Base-by-base conservation (phyloP, 2,329 filamentous ascomycete genomes). In the Malbranchea cinnamomea region DNA sequence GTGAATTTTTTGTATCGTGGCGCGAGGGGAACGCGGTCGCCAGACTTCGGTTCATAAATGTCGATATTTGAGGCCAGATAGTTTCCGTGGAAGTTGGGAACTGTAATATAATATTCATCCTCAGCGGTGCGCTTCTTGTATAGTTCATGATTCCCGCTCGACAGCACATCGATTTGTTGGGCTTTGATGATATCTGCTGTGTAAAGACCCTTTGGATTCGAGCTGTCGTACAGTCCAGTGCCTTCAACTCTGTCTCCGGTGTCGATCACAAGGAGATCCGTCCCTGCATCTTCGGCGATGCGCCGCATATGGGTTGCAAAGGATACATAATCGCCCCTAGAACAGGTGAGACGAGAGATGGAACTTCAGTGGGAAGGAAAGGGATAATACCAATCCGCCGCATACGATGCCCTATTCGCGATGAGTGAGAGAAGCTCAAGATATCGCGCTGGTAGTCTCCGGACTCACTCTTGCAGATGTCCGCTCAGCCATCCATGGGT, bases 281-380 rank as follows among this genome's bases (percentile, higher is more conserved):
- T 71, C 25, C 83, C 84, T 31, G 76, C 66, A 1, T 73, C 68
- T 47, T 94, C 80, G 32, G 84, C 83, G 47, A 71, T 75, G 41
- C 73, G 67, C 33, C 72, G 78, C 65, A 98, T 72, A 49, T 87
- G 83, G 20, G 77, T 65, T 19, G 84, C 73, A 49, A 98, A 94
- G 5, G 87, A 94, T 45, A 95, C 69, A 55, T 95, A 98, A 57
- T 98, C 89, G 35, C 89, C 89, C 84, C 89, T 95, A 19, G n/a
- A n/a, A n/a, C n/a, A n/a, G n/a, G n/a, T n/a, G n/a, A n/a, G n/a
- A n/a, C 76, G 72, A 2, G 70, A 71, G 23, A 70, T 68, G 37
- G 73, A 75, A 42, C 72, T 74, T 41, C 61, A 56, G 49, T 75
- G 67, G 39, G n/a, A n/a, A n/a, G n/a, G n/a, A n/a, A n/a, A n/a